Base-by-base conservation (phyloP, 192 early-diverging fungal species). In the Backusella morwellensis region DNA sequence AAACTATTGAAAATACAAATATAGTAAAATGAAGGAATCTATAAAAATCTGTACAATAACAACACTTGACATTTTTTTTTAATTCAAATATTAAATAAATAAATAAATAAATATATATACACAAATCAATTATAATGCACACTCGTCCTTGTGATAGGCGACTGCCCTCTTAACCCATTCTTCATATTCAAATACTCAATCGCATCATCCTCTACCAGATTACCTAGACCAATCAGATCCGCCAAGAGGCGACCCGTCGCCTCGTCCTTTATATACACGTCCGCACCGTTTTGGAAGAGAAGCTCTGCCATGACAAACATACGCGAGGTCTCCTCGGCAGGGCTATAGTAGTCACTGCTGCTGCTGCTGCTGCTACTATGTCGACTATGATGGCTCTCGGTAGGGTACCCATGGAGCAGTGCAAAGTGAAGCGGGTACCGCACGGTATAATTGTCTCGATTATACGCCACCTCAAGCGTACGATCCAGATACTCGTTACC, bases 241-340 rank as follows among this genome's bases (percentile, higher is more conserved):
- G 69, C 38, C 40, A 80, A 42, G 0, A 75, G 68, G 11, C 70
- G 68, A 12, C 68, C 73, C 2, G 74, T 77, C 1, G 69, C 80
- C 2, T 38, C 36, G 47, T 80, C 79, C 6, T 72, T 4, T 17
- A 73, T 52, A 29, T 41, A 15, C 8, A 75, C 56, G 70, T 77
- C 75, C 23, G 87, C 88, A 23, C 90, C 89, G 69, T 91, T 90
- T 70, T 91, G 91, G 14, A 91, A 68, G 50, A 92, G 74, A 68
- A 91, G 87, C 72, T 92, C 91, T 2, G 90, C 91, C 78, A 90
- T 84, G 4, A 83, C 82, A 52, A 89, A 87, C 5, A 63, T 11
- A 4, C 35, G 34, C 4, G 59, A 44, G 26, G 36, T 35, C 19
- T 44, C 47, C 26, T 42, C 38, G 21, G 29, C 76, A 76, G n/a